Percentiles rank a stretch among this genome's conserved stretches.
Conservation (phyloP, 106 monocot genomes). For the Triglochin maritima region DNA sequence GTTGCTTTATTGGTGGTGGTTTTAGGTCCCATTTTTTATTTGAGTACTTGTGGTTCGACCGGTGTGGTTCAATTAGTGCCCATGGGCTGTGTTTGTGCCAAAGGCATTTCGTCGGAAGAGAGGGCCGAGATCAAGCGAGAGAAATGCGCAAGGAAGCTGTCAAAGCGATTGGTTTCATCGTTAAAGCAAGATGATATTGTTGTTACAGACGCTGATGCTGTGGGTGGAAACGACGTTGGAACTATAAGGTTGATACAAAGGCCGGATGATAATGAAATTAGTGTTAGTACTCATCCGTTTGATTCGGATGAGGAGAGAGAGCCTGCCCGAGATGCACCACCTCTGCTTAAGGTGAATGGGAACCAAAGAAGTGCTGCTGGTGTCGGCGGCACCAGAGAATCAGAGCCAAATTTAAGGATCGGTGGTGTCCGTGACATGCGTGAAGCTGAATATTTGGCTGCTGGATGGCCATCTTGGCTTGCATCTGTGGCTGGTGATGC, state of each 20-base stretch:
- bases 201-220: neutral
- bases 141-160: conserved; percentile 1
- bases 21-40: too few relatives aligned
- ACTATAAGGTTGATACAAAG: neutral
- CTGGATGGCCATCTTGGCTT: conserved; percentile 25
- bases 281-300: neutral
- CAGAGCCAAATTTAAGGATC: conserved; percentile 1
- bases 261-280: conserved; percentile 7
- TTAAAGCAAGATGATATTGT: conserved; percentile 9
- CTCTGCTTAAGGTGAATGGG: neutral
- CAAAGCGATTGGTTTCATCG: conserved; percentile 1
- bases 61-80: neutral
- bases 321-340: neutral
- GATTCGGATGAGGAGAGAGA: neutral
- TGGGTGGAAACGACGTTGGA: neutral
- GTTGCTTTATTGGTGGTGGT: too few relatives aligned
- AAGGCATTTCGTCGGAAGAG: conserved; percentile 5
- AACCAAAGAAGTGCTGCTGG: conserved; percentile 8
- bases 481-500: conserved; percentile 13
- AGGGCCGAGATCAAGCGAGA: neutral
- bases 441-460: conserved; percentile 7
- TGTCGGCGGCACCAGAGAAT: neutral
- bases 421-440: neutral
- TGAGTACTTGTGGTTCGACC: too few relatives aligned
- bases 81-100: conserved; percentile 20